Evolutionary conservation across 2,329 filamentous ascomycete genomes (phyloP).

Genomic region (Blastomyces gilchristii): DNA sequence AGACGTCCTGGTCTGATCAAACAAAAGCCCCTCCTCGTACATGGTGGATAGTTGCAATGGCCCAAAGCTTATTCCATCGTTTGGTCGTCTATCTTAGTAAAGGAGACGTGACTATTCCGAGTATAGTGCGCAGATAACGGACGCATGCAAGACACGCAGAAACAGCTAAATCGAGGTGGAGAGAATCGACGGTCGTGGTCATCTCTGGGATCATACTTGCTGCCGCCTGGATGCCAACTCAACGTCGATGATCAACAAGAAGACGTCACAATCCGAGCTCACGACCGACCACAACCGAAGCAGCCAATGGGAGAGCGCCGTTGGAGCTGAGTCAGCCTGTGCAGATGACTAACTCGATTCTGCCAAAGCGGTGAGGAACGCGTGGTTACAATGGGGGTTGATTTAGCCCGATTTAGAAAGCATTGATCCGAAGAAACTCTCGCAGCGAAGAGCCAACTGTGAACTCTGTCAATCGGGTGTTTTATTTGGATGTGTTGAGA

Average conservation of each 20-base stretch:
- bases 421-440: neutral
- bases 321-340: neutral
- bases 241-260: neutral
- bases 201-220: neutral
- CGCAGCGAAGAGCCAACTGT: neutral
- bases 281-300: neutral
- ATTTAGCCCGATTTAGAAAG: conserved; percentile 1
- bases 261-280: conserved; percentile 10
- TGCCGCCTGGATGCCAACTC: neutral
- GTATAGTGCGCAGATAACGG: neutral
- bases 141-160: neutral
- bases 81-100: neutral
- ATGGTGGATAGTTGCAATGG: neutral
- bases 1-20: neutral
- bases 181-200: neutral
- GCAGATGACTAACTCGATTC: conserved; percentile 2
- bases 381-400: neutral
- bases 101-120: neutral
- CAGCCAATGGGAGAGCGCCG: conserved; percentile 8
- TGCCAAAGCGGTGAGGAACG: conserved; percentile 10
- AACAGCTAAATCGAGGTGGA: neutral
- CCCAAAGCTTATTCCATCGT: neutral
- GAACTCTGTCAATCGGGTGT: neutral
- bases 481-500: neutral
- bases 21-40: neutral